Conservation (phyloP, 345 rosid species). For the Brassica rapa region DNA sequence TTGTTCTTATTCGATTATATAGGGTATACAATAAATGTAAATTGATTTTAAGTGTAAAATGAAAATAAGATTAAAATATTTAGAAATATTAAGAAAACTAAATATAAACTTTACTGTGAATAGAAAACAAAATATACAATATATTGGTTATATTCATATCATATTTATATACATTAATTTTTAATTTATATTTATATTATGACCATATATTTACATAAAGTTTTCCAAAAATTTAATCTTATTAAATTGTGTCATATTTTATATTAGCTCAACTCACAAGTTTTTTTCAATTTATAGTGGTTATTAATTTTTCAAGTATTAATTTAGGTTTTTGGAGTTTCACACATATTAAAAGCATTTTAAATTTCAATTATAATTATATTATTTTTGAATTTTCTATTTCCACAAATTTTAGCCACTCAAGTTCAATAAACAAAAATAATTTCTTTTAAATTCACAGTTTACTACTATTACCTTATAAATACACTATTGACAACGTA, state of each 20-base stretch:
- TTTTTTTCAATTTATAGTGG: neutral
- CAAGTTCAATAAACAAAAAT: neutral
- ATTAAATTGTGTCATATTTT: neutral
- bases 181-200: no score
- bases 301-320: neutral
- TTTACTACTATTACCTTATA: neutral
- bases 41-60: neutral
- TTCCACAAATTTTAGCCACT: no score
- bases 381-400: no score
- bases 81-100: neutral
- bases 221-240: no score
- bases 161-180: neutral
- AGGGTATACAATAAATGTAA: neutral
- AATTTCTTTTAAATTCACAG: neutral
- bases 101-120: neutral
- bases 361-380: no score
- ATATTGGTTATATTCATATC: neutral
- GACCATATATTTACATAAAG: no score
- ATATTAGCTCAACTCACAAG: neutral
- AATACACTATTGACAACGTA: neutral
- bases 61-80: neutral
- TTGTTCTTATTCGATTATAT: neutral
- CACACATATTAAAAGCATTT: no score
- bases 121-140: neutral
- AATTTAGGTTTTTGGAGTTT: neutral